These are phyloP conservation scores for Calonectria pteridis DNA, from an alignment of 2,329 filamentous ascomycete species.

Conservation along the genomic window DNA sequence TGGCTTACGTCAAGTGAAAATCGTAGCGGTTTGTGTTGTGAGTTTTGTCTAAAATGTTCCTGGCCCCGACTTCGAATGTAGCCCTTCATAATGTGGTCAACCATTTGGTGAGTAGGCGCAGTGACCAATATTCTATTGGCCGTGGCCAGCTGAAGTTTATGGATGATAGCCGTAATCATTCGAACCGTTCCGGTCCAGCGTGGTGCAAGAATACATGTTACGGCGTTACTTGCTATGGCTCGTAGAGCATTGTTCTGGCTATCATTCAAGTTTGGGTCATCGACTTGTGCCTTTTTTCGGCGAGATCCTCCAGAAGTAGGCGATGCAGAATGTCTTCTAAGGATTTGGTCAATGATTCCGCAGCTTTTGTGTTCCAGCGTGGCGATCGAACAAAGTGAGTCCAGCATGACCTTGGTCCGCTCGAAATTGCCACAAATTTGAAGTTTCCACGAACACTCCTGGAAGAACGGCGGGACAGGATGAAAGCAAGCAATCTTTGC, in stretches of 20 bases:
- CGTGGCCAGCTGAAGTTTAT: constrained; percentile 42
- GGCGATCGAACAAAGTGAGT: constrained; percentile 51
- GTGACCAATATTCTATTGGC: constrained; percentile 51
- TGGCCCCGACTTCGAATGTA: constrained; percentile 38
- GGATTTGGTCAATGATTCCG: constrained; percentile 41
- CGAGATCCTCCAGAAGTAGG: background rate
- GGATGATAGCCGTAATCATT: constrained; percentile 55
- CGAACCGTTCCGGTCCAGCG: constrained; percentile 59
- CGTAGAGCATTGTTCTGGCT: constrained; percentile 35
- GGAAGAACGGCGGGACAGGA: constrained; percentile 51
- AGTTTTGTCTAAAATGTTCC: background rate
- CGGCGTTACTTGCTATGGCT: constrained; percentile 42
- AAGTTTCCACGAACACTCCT: constrained; percentile 52
- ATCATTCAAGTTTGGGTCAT: constrained; percentile 19
- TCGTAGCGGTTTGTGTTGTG: background rate
- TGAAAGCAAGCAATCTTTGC: constrained; percentile 54
- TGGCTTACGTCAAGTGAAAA: constrained; percentile 33
- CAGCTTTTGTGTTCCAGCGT: constrained; percentile 48
- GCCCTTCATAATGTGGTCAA: constrained; percentile 57
- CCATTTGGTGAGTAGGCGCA: constrained; percentile 59
- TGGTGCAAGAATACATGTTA: constrained; percentile 59
- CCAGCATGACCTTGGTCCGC: constrained; percentile 54
- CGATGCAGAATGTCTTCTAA: background rate
- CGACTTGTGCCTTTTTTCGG: background rate
- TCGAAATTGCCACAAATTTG: constrained; percentile 55